phyloP scores from a whole-genome alignment of 2,329 filamentous ascomycete species.

The Fusarium udum region DNA sequence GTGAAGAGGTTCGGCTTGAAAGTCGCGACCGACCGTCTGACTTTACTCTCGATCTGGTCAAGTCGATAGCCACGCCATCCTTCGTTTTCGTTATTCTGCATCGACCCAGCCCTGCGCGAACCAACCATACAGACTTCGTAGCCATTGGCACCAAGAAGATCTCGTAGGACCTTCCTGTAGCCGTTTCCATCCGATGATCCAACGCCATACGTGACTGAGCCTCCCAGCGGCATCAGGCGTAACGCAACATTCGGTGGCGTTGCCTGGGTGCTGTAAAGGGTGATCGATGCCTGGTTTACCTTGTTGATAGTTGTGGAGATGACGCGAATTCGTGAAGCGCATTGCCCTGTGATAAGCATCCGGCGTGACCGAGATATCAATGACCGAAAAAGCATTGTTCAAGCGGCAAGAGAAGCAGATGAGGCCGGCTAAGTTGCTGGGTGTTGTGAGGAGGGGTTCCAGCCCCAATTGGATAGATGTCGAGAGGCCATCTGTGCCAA shows the following conservation, averaged over 20 bases:
- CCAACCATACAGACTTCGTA: not conserved
- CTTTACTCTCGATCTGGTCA: not conserved
- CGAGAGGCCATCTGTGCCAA: not conserved
- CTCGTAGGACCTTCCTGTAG: not conserved
- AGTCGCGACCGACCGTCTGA: not conserved
- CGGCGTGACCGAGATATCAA: not conserved
- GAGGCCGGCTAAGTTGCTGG: rapidly evolving
- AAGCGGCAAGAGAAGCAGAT: not conserved
- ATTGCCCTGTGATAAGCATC: too few relatives aligned
- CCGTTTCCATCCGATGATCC: not conserved
- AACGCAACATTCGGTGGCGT: not conserved
- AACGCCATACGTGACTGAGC: not conserved
- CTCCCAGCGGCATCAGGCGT: not conserved
- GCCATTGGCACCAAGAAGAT: not conserved
- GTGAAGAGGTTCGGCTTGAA: not conserved
- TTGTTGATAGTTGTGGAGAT: not conserved
- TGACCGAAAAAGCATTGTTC: not conserved
- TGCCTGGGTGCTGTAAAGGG: rapidly evolving
- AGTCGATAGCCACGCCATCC: not conserved
- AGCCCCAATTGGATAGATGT: not conserved
- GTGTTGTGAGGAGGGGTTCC: not conserved
- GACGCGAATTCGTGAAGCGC: not conserved
- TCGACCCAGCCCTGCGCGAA: not conserved
- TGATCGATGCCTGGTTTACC: not conserved
- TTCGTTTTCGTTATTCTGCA: not conserved